phyloP scores from a whole-genome alignment of 768 basidiomycete genomes.

The Amyloporia xantha region DNA sequence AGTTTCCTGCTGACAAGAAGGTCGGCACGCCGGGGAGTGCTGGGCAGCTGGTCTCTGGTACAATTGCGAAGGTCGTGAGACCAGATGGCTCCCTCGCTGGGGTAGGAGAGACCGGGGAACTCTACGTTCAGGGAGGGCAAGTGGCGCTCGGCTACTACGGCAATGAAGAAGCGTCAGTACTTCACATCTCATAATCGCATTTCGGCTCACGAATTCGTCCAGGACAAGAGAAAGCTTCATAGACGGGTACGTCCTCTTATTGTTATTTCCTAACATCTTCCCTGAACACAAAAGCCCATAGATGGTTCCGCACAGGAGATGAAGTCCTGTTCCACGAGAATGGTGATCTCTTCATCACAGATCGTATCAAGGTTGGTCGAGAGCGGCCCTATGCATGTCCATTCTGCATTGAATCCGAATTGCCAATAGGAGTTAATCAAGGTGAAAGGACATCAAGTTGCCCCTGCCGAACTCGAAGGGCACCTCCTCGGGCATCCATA shows the following conservation, averaged over 20 bases:
- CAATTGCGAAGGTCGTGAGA: constrained; percentile 36
- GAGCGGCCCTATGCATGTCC: constrained; percentile 1
- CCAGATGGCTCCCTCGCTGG: constrained; percentile 36
- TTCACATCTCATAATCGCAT: neutral
- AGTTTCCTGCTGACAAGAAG: constrained; percentile 12
- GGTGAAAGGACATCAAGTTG: constrained; percentile 56
- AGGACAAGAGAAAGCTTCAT: constrained; percentile 67
- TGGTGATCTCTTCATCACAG: constrained; percentile 53
- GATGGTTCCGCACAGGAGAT: constrained; percentile 66
- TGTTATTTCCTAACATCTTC: constrained; percentile 18
- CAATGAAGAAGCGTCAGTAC: constrained; percentile 8
- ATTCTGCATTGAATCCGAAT: neutral
- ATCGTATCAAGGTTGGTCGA: constrained; percentile 51
- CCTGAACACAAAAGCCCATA: constrained; percentile 14
- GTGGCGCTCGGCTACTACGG: constrained; percentile 28
- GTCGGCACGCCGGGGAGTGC: constrained; percentile 19
- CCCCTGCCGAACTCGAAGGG: constrained; percentile 28
- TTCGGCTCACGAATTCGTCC: neutral
- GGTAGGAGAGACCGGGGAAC: constrained; percentile 40
- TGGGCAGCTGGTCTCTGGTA: constrained; percentile 39
- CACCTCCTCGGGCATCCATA: constrained; percentile 32
- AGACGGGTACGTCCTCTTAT: constrained; percentile 43
- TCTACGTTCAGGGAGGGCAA: constrained; percentile 38
- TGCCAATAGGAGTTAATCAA: constrained; percentile 53
- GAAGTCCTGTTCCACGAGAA: constrained; percentile 50